Evolutionary conservation across 768 basidiomycete species (phyloP).

Genomic region (Rhodotorula graminis): DNA sequence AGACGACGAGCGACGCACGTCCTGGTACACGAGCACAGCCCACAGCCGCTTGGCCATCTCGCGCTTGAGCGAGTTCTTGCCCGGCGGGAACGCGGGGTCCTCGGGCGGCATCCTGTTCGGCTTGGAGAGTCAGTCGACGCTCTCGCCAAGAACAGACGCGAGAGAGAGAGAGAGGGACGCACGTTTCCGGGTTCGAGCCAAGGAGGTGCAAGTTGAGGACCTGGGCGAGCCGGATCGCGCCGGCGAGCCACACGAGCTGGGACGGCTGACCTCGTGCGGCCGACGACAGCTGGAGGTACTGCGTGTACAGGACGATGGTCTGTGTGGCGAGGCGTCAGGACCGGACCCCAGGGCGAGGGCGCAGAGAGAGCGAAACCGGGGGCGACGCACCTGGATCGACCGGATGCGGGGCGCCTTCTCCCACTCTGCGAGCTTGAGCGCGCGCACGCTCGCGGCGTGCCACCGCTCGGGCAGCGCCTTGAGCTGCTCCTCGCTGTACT

Average conservation of each 20-base stretch:
- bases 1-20: conserved; percentile 4
- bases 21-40: conserved; percentile 36
- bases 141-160: no score
- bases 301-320: conserved; percentile 38
- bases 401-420: conserved; percentile 29
- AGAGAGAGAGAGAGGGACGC: not conserved
- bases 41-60: conserved; percentile 38
- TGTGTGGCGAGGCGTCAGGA: not conserved
- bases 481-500: conserved; percentile 15
- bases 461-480: conserved; percentile 20
- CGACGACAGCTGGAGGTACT: conserved; percentile 39
- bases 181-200: conserved; percentile 36
- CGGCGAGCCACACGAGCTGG: conserved; percentile 36
- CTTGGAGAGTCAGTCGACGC: no score
- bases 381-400: conserved; percentile 29
- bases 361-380: no score
- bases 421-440: conserved; percentile 33
- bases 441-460: conserved; percentile 30
- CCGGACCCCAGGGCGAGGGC: no score
- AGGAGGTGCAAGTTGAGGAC: conserved; percentile 30
- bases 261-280: conserved; percentile 29
- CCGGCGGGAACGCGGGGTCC: conserved; percentile 37
- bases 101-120: conserved; percentile 31
- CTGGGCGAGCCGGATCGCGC: conserved; percentile 31
- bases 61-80: conserved; percentile 33